phyloP scores from a whole-genome alignment of 495 filamentous ascomycete species.

The Aspergillus bertholletiae region DNA sequence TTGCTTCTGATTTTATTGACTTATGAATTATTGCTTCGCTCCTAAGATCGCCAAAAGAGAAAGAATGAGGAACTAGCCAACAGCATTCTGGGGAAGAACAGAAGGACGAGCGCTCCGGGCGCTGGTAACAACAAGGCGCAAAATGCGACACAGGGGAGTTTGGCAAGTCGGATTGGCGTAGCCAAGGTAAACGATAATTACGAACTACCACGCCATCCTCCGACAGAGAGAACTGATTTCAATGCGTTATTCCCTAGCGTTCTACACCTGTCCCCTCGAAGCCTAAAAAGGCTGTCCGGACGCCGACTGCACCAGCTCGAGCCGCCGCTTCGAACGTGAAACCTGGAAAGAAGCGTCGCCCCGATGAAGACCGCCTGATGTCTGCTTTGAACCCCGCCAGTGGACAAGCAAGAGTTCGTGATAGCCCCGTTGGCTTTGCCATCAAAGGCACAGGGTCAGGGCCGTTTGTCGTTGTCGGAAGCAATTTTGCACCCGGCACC shows the following conservation, averaged over 20 bases:
- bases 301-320: slow-evolving; percentile 17
- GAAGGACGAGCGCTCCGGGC: slow-evolving; percentile 57
- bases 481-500: slow-evolving; percentile 90
- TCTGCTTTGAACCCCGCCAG: slow-evolving; percentile 29
- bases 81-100: slow-evolving; percentile 63
- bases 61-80: slow-evolving; percentile 69
- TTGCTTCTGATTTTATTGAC: background rate
- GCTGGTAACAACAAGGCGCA: slow-evolving; percentile 37
- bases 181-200: slow-evolving; percentile 54
- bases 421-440: slow-evolving; percentile 51
- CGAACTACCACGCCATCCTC: background rate
- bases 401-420: slow-evolving; percentile 25
- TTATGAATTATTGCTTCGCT: slow-evolving; percentile 1
- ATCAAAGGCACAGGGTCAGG: slow-evolving; percentile 74
- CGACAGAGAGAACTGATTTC: background rate
- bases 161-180: slow-evolving; percentile 74
- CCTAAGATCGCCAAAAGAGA: slow-evolving; percentile 62
- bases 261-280: slow-evolving; percentile 38
- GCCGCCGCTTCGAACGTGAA: slow-evolving; percentile 23
- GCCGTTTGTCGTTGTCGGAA: slow-evolving; percentile 77
- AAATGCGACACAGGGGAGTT: slow-evolving; percentile 45
- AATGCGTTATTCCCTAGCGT: slow-evolving; percentile 28
- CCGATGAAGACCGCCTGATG: slow-evolving; percentile 35
- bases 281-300: slow-evolving; percentile 26
- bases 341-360: slow-evolving; percentile 30